A percentile compares a stretch with the other conserved stretches of the same genome.
These are phyloP conservation scores for Metschnikowia lunata DNA, from an alignment of 805 yeast genomes.

Conservation along the genomic window DNA sequence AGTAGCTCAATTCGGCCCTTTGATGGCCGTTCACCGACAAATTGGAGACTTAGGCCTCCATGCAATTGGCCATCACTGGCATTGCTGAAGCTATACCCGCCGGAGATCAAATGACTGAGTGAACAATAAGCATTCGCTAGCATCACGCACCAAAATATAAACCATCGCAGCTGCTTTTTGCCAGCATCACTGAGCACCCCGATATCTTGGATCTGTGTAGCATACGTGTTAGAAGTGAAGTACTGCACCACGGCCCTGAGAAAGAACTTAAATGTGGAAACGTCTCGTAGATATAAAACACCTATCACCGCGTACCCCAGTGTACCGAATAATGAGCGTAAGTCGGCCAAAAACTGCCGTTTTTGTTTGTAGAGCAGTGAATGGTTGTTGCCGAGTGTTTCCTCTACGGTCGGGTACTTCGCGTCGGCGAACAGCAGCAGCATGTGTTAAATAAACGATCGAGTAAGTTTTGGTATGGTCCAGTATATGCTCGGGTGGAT, in stretches of 20 bases:
- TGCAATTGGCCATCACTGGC: constrained; percentile 21
- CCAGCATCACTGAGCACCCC: constrained; percentile 21
- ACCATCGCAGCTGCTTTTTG: constrained; percentile 25
- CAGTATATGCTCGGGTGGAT: too few relatives aligned
- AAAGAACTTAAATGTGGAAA: constrained; percentile 30
- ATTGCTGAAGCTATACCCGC: constrained; percentile 17
- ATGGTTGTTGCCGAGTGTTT: constrained; percentile 39
- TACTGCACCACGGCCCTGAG: constrained; percentile 27
- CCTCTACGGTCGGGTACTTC: constrained; percentile 33
- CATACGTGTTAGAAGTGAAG: constrained; percentile 28
- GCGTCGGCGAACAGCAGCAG: constrained; percentile 23
- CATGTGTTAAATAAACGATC: neutral
- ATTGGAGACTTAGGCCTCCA: constrained; percentile 35
- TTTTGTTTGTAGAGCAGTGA: constrained; percentile 40
- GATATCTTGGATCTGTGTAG: constrained; percentile 14
- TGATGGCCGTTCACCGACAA: constrained; percentile 37
- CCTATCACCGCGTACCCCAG: constrained; percentile 35
- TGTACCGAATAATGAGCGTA: constrained; percentile 30
- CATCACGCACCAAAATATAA: constrained; percentile 23
- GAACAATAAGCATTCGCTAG: constrained; percentile 22
- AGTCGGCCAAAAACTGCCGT: constrained; percentile 33
- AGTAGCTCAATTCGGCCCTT: constrained; percentile 23
- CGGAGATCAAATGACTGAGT: constrained; percentile 26
- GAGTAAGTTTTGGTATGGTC: too few relatives aligned
- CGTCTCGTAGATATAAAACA: constrained; percentile 39